These are phyloP conservation scores for Aspergillus cejpii DNA, from an alignment of 2,329 filamentous ascomycete species.

Conservation along the genomic window DNA sequence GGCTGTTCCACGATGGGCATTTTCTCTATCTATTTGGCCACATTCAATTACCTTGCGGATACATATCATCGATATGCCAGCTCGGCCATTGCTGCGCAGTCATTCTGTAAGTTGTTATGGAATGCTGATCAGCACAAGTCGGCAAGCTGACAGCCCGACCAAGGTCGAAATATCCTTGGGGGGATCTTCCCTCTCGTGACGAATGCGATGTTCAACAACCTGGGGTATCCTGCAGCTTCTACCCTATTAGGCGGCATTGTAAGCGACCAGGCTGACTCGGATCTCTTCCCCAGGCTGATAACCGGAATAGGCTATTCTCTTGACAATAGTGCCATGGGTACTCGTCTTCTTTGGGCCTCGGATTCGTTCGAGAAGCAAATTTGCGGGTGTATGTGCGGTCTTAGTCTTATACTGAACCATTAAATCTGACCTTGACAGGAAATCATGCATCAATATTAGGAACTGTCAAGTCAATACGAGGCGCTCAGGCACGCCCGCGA, in stretches of 20 bases:
- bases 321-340: slow-evolving; percentile 77
- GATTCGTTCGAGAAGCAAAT: slow-evolving; percentile 69
- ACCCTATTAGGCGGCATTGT: slow-evolving; percentile 67
- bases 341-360: slow-evolving; percentile 66
- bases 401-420: neutral
- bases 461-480: too few relatives aligned
- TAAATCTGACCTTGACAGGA: slow-evolving; percentile 10
- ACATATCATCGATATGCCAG: slow-evolving; percentile 76
- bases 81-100: slow-evolving; percentile 71
- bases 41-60: slow-evolving; percentile 86
- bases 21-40: slow-evolving; percentile 73
- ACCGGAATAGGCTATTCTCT: slow-evolving; percentile 36
- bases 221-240: slow-evolving; percentile 63
- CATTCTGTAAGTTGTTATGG: too few relatives aligned
- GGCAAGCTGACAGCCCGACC: neutral
- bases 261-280: slow-evolving; percentile 7
- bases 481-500: too few relatives aligned
- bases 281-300: neutral
- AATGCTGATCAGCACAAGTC: too few relatives aligned
- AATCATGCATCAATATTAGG: slow-evolving; percentile 13
- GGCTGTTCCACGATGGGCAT: slow-evolving; percentile 72
- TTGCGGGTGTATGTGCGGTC: slow-evolving; percentile 53
- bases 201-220: slow-evolving; percentile 58
- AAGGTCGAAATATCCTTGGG: slow-evolving; percentile 65
- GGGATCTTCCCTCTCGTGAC: slow-evolving; percentile 73